Evolutionary conservation across 1,284 basidiomycete species (phyloP), one percentile per base, ranked within the genome.

Genomic region (Papiliotrema flavescens): DNA sequence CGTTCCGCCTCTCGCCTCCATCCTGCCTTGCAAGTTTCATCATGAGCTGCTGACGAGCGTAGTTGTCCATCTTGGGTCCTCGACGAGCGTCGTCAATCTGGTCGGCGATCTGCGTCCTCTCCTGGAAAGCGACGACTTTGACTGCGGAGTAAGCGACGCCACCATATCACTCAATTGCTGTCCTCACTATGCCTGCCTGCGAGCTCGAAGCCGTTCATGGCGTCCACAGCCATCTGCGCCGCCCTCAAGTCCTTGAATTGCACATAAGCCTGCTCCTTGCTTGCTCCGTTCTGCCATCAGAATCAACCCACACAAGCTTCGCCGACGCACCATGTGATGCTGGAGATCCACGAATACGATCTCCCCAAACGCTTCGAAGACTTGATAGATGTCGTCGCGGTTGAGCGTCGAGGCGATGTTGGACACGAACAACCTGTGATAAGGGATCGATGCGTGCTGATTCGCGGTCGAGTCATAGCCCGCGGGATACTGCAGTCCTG

Each of bases 321-420:
- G 41, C 20, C 41, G 28, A 66, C 73, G 66, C 35, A 67, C 63
- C 39, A 64, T 55, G 76, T 97, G 93, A 69, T 87, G 85, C 76
- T 98, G 95, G 69, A 98, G 83, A 80, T 99, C 95, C 71, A 98
- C 94, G 79, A 95, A 95, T 76, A 95, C 94, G 64, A 99, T 83
- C 76, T 91, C 89, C 65, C 95, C 95, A 75, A 98, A 99, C 3
- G 95, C 93, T 73, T 95, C 92, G 76, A 99, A 99, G 63, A 98
- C 95, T 81, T 96, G 89, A 76, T 88, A 90, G 77, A 99, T 88
- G 80, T 98, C 94, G 64, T 90, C 88, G 76, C 94, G 89, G 49
- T 89, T 90, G 60, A 99, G 86, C 76, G 92, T 93, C 81, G 95
- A 97, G 76, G 97, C 90, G 46, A 99, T 80, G 59, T 91, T 95